phyloP scores from a whole-genome alignment of 2,329 filamentous ascomycete genomes.

The Aspergillus arachidicola region DNA sequence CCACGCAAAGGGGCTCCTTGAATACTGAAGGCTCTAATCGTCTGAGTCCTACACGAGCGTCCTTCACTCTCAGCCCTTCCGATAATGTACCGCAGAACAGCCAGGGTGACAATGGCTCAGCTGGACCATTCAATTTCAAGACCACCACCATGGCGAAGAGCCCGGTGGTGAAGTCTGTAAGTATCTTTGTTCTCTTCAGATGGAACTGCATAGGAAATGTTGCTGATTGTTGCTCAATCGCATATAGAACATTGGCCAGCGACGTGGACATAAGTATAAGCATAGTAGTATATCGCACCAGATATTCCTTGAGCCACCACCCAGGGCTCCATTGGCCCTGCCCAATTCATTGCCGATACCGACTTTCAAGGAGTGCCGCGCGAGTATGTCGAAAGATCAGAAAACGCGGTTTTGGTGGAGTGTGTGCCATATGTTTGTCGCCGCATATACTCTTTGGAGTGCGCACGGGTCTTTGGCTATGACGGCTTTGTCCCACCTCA shows the following conservation, averaged over 20 bases:
- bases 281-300: slow-evolving; percentile 95
- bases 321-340: slow-evolving; percentile 80
- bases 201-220: background rate
- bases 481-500: slow-evolving; percentile 87
- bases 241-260: slow-evolving; percentile 78
- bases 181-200: slow-evolving; percentile 1
- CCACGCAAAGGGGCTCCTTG: slow-evolving; percentile 26
- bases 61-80: slow-evolving; percentile 38
- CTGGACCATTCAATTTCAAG: slow-evolving; percentile 87
- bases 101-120: slow-evolving; percentile 37
- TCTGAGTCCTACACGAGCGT: slow-evolving; percentile 37
- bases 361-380: slow-evolving; percentile 82
- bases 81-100: slow-evolving; percentile 32
- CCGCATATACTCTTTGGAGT: slow-evolving; percentile 81
- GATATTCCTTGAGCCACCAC: slow-evolving; percentile 91
- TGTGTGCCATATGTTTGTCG: slow-evolving; percentile 80
- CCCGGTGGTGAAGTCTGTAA: slow-evolving; percentile 72
- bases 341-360: slow-evolving; percentile 91
- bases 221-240: slow-evolving; percentile 21
- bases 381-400: slow-evolving; percentile 87
- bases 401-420: slow-evolving; percentile 85
- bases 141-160: slow-evolving; percentile 74
- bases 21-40: slow-evolving; percentile 26
- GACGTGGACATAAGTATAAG: slow-evolving; percentile 95
- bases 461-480: slow-evolving; percentile 85